These are phyloP conservation scores for Aspergillus fumigatus DNA, from an alignment of 2,329 filamentous ascomycete species.

Conservation along the genomic window DNA sequence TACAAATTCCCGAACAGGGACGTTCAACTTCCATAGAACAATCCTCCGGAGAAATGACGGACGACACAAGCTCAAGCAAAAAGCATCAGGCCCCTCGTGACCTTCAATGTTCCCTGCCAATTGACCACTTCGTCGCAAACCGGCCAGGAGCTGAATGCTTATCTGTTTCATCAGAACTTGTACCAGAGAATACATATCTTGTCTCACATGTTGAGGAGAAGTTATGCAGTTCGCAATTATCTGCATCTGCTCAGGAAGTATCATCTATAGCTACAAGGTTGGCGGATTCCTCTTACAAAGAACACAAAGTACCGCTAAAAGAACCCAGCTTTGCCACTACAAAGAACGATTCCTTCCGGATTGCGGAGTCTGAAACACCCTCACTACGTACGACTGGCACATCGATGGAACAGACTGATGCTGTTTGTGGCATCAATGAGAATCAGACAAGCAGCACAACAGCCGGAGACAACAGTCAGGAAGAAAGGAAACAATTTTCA, in stretches of 20 bases:
- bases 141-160: neutral
- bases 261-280: neutral
- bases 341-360: neutral
- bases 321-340: neutral
- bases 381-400: neutral
- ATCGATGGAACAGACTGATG: neutral
- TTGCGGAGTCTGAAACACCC: neutral
- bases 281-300: neutral
- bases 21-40: neutral
- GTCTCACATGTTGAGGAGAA: neutral
- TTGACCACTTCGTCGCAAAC: neutral
- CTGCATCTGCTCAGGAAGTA: neutral
- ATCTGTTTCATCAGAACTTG: neutral
- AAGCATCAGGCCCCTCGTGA: neutral
- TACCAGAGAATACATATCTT: neutral
- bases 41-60: neutral
- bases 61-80: neutral
- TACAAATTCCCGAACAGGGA: neutral
- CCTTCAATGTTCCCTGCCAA: neutral
- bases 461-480: neutral
- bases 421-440: neutral
- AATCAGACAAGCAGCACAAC: neutral
- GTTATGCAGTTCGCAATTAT: neutral
- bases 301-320: neutral
- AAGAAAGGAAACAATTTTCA: neutral